A percentile compares a stretch with the other conserved stretches of the same genome.
phyloP scores from a whole-genome alignment of 352 stramenopile species.

The Blastocystis sp. region DNA sequence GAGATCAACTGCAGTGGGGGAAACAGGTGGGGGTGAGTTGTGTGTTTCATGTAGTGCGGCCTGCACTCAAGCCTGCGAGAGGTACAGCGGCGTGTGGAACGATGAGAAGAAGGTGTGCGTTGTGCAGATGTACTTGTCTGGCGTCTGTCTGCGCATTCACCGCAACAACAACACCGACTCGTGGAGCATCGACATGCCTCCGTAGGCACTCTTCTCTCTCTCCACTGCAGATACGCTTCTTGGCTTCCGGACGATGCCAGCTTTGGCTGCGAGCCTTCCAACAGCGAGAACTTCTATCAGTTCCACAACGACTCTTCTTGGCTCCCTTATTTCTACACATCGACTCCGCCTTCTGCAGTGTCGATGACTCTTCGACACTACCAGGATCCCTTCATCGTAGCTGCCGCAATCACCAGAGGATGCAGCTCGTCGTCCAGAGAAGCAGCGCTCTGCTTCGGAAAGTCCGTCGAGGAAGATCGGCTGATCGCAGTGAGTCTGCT shows the following conservation, averaged over 20 bases:
- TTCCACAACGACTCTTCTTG: background rate
- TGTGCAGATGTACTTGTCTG: slow-evolving; percentile 12
- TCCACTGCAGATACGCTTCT: background rate
- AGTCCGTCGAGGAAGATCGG: background rate
- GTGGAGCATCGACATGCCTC: background rate
- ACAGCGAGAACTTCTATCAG: background rate
- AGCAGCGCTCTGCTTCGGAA: background rate
- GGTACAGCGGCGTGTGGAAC: background rate
- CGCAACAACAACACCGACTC: background rate
- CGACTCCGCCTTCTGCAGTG: background rate
- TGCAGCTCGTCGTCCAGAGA: background rate
- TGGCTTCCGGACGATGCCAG: background rate
- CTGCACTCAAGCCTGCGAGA: background rate
- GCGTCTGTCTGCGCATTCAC: background rate
- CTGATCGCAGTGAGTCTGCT: background rate
- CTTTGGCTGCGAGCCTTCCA: slow-evolving; percentile 8
- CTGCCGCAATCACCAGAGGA: background rate
- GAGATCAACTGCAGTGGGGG: slow-evolving; percentile 21
- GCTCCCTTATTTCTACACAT: background rate
- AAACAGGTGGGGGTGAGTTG: background rate
- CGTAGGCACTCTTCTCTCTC: background rate
- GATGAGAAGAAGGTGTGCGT: background rate
- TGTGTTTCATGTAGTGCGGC: background rate
- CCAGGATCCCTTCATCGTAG: slow-evolving; percentile 25
- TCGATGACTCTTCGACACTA: background rate